Evolutionary conservation across 2,329 filamentous ascomycete genomes (phyloP), one percentile per base, ranked within the genome.

Genomic region (Grosmannia penicillata): DNA sequence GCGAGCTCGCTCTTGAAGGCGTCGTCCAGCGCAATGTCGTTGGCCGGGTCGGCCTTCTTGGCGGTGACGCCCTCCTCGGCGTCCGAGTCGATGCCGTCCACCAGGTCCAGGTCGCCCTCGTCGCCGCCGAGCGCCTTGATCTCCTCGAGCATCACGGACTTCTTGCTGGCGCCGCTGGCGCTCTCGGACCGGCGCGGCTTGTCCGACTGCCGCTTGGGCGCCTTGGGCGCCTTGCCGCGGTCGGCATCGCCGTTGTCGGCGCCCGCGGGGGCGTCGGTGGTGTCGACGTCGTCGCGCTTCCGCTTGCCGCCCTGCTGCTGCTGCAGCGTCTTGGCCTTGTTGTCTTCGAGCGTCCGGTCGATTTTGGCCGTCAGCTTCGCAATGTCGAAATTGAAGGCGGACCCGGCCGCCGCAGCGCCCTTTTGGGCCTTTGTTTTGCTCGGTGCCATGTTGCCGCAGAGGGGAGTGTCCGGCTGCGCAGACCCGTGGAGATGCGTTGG

Each of bases 61-160:
- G n/a, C 46, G 43, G 11, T 51, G 10, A 51, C 53, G 11, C 55
- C 55, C 21, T 60, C 61, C 30, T 70, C 67, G 17, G 63, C 60
- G 39, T 68, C 66, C 2, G 68, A 72, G 44, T 63, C 58, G 7
- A 67, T 57, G 42, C 68, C 71, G 30, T 65, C 68, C 38, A 81
- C 66, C 25, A 81, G 63, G 26, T 72, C 68, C 31, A 78, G 53
- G 45, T 81, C 77, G 30, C 72, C 64, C 53, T 80, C 72, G 38
- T 78, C 73, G 13, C 77, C 77, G 4, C 75, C 77, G 2, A 82
- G 59, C 13, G 72, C 72, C 45, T 66, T 62, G 44, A 81, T 81
- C 49, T 81, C 77, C 40, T 72, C 66, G 8, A 81, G 57, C 5
- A 81, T 58, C 8, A 45, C 29, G 17, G 40, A 28, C 28, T 47